Evolutionary conservation across 768 basidiomycete genomes (phyloP).

Genomic region (Rhizopogon sp.): DNA sequence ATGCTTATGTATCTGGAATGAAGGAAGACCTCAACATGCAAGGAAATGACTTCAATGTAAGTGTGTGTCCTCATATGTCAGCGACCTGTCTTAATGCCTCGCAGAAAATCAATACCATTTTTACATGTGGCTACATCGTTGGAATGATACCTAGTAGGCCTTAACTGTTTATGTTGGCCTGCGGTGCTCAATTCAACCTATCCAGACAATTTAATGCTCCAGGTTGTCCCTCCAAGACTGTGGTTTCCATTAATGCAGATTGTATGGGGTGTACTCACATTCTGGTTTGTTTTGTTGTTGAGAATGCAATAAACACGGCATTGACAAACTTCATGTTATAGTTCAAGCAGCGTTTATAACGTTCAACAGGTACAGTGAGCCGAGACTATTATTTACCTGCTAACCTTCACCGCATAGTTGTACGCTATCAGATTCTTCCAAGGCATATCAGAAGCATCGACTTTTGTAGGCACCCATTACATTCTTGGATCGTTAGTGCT

Average conservation of each 20-base stretch:
- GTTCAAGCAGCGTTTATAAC: slow-evolving; percentile 50
- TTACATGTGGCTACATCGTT: slow-evolving; percentile 71
- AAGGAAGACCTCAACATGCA: slow-evolving; percentile 63
- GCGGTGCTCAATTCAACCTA: slow-evolving; percentile 1
- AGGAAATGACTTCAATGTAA: slow-evolving; percentile 58
- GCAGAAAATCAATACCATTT: slow-evolving; percentile 64
- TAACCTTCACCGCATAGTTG: slow-evolving; percentile 32
- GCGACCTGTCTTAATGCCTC: neutral
- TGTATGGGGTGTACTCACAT: slow-evolving; percentile 61
- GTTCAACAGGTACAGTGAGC: slow-evolving; percentile 44
- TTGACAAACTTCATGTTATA: slow-evolving; percentile 17
- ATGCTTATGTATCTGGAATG: slow-evolving; percentile 81
- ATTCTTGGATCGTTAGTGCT: slow-evolving; percentile 61
- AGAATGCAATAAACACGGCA: neutral
- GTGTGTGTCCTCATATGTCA: slow-evolving; percentile 4
- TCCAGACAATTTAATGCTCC: slow-evolving; percentile 61
- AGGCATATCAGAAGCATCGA: slow-evolving; percentile 69
- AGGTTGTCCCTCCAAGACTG: slow-evolving; percentile 55
- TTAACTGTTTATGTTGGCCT: neutral
- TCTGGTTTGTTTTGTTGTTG: slow-evolving; percentile 36
- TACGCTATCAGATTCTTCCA: slow-evolving; percentile 71
- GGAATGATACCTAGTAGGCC: slow-evolving; percentile 65
- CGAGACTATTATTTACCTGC: neutral
- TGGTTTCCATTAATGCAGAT: slow-evolving; percentile 66
- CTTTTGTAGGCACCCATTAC: slow-evolving; percentile 73